phyloP scores from a whole-genome alignment of 2,329 filamentous ascomycete genomes.

The Lasiodiplodia gonubiensis region DNA sequence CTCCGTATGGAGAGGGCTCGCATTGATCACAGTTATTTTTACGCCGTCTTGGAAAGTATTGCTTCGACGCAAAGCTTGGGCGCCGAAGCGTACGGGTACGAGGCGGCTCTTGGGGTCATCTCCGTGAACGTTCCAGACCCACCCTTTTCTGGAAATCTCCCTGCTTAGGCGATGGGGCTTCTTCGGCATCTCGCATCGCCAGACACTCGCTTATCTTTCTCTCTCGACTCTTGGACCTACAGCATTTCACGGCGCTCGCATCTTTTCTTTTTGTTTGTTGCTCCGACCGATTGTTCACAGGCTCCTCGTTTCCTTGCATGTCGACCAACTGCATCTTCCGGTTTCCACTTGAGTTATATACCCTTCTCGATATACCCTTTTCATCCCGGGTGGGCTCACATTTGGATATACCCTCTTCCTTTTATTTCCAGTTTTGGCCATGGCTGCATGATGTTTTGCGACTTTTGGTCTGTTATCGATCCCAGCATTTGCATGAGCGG shows the following conservation, averaged over 20 bases:
- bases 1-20: conserved; percentile 1
- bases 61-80: conserved; percentile 9
- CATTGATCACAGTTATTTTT: conserved; percentile 23
- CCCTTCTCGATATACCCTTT: conserved; percentile 25
- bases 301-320: conserved; percentile 9
- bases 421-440: neutral
- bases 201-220: conserved; percentile 8
- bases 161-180: conserved; percentile 6
- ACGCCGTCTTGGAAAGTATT: conserved; percentile 10
- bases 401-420: conserved; percentile 18
- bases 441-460: conserved; percentile 16
- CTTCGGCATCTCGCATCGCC: conserved; percentile 13
- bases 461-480: conserved; percentile 1
- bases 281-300: conserved; percentile 3
- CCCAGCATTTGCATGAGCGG: conserved; percentile 17
- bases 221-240: neutral
- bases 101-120: conserved; percentile 9
- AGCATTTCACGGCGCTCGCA: conserved; percentile 14
- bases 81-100: conserved; percentile 9
- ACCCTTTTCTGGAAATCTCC: conserved; percentile 23
- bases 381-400: conserved; percentile 9
- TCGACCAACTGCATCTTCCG: conserved; percentile 14
- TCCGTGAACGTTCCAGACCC: conserved; percentile 7
- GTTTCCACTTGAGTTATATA: conserved; percentile 15
- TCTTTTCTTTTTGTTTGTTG: neutral